Evolutionary conservation across 176 grass and related monocot species (phyloP).

Genomic region (Cenchrus purpureus): DNA sequence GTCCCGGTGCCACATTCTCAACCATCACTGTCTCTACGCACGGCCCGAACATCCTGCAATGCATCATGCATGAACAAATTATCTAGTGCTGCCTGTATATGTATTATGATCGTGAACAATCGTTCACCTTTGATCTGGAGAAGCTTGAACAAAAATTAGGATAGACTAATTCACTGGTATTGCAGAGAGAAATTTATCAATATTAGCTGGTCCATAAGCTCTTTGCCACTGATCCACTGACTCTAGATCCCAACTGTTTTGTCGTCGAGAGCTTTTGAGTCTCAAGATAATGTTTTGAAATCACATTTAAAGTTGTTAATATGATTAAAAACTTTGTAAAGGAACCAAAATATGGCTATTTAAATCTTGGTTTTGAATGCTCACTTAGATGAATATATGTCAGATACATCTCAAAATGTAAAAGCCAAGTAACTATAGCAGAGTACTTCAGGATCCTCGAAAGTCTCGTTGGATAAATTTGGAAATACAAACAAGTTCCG

Average conservation of each 20-base stretch:
- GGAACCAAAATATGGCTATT: not conserved
- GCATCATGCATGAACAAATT: not conserved
- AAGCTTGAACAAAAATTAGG: not conserved
- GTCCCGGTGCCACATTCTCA: slow-evolving; percentile 41
- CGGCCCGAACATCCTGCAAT: slow-evolving; percentile 56
- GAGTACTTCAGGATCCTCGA: not conserved
- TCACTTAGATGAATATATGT: not conserved
- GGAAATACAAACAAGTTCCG: not conserved
- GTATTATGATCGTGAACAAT: not conserved
- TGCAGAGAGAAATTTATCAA: not conserved
- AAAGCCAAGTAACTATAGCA: no score
- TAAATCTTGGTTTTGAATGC: not conserved
- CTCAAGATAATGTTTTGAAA: not conserved
- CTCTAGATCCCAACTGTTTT: not conserved
- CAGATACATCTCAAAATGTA: not conserved
- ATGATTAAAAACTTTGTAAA: not conserved
- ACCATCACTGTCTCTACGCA: slow-evolving; percentile 66
- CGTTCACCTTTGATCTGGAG: not conserved
- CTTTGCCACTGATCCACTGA: not conserved
- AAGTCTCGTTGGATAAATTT: not conserved
- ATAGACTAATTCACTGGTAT: not conserved
- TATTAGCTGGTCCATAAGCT: not conserved
- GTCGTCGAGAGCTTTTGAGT: not conserved
- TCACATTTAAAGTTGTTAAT: not conserved
- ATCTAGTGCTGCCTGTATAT: not conserved